A percentile compares a stretch with the other conserved stretches of the same genome.
phyloP scores from a whole-genome alignment of 305 asterid species.

The Withania somnifera region DNA sequence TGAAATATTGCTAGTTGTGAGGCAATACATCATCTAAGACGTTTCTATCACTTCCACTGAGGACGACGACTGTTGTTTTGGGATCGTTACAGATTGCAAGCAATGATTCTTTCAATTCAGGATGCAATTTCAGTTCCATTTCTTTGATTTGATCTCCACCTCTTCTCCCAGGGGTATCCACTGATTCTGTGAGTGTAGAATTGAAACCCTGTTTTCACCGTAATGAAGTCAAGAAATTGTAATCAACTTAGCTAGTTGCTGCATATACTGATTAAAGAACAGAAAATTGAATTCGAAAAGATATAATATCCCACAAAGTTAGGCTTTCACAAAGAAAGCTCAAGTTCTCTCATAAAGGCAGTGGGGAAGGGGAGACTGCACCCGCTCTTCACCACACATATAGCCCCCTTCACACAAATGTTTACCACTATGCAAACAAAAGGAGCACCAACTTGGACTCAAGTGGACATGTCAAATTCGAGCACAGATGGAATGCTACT shows the following conservation, averaged over 20 bases:
- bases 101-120: constrained; percentile 58
- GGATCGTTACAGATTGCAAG: constrained; percentile 66
- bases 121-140: constrained; percentile 92
- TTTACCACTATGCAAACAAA: not conserved
- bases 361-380: not conserved
- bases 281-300: not conserved
- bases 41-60: constrained; percentile 80
- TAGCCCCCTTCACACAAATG: not conserved
- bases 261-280: not conserved
- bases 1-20: constrained; percentile 8
- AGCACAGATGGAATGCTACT: not conserved
- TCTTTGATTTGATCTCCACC: constrained; percentile 93
- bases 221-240: not conserved
- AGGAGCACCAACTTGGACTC: not conserved
- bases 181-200: constrained; percentile 72
- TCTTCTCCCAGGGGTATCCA: constrained; percentile 71
- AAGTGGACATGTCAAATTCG: not conserved
- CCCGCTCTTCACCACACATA: not conserved
- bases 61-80: constrained; percentile 79
- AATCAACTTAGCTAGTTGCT: constrained; percentile 2
- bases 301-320: not conserved
- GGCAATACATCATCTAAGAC: constrained; percentile 64
- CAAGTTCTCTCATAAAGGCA: not conserved
- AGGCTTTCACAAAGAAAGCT: not conserved
- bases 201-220: constrained; percentile 63